Evolutionary conservation across 495 filamentous ascomycete species (phyloP).

Genomic region (Filosporella fistucella): DNA sequence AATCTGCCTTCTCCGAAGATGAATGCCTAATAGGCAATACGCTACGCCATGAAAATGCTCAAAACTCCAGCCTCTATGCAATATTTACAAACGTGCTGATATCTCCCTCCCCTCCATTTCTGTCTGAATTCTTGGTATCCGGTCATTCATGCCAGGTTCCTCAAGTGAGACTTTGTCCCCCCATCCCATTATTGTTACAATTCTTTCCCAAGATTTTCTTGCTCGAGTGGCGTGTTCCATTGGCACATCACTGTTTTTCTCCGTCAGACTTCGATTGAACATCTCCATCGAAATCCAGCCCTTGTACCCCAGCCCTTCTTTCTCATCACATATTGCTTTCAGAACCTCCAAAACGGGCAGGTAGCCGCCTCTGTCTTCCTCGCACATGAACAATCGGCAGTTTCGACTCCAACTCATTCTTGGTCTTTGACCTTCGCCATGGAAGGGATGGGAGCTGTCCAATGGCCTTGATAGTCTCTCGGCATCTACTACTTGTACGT

Average conservation of each 20-base stretch:
- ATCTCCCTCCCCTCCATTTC: background rate
- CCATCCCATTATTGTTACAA: constrained; percentile 43
- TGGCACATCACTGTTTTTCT: constrained; percentile 45
- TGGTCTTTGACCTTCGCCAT: constrained; percentile 55
- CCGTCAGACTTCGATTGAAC: constrained; percentile 63
- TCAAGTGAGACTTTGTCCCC: constrained; percentile 25
- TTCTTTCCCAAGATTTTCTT: constrained; percentile 57
- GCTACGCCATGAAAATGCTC: background rate
- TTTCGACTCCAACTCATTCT: constrained; percentile 83
- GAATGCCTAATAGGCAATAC: no score
- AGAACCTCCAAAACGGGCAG: constrained; percentile 63
- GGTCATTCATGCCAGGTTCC: background rate
- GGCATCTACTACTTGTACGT: constrained; percentile 76
- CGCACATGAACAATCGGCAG: constrained; percentile 70
- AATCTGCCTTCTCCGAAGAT: no score
- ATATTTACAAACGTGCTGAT: background rate
- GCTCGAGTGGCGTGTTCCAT: constrained; percentile 61
- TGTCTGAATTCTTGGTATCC: background rate
- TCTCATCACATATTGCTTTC: constrained; percentile 53
- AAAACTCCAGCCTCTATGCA: background rate
- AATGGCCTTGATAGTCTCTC: constrained; percentile 58
- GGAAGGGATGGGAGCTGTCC: constrained; percentile 56
- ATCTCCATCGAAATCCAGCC: constrained; percentile 81
- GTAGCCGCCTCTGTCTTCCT: constrained; percentile 66
- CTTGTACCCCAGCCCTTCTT: constrained; percentile 49